Evolutionary conservation across 257 asterid species (phyloP).

Genomic region (Gentiana straminea): DNA sequence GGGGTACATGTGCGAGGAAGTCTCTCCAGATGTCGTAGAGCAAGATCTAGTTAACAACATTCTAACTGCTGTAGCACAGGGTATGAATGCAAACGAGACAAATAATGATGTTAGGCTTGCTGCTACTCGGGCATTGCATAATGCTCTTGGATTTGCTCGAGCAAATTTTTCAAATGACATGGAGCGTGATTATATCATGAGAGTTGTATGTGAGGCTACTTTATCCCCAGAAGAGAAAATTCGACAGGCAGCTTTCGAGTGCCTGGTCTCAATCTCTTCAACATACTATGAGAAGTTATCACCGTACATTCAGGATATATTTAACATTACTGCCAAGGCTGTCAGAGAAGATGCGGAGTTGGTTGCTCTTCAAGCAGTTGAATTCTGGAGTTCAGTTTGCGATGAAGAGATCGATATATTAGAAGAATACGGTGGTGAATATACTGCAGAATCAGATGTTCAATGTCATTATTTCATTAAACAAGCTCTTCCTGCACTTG

Average conservation of each 20-base stretch:
- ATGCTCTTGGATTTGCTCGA: conserved; percentile 78
- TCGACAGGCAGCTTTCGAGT: conserved; percentile 78
- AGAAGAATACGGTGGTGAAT: conserved; percentile 66
- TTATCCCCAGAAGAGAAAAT: conserved; percentile 67
- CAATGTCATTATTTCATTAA: conserved; percentile 65
- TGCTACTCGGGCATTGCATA: conserved; percentile 64
- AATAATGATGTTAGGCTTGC: conserved; percentile 66
- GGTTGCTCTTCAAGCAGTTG: conserved; percentile 81
- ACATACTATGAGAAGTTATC: conserved; percentile 67
- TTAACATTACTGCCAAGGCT: conserved; percentile 66
- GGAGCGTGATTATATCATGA: conserved; percentile 81
- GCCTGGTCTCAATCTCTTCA: conserved; percentile 70
- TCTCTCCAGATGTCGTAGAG: conserved; percentile 61
- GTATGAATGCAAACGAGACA: conserved; percentile 67
- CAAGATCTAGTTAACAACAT: conserved; percentile 82
- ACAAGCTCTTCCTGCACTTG: conserved; percentile 76
- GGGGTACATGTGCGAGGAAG: conserved; percentile 81
- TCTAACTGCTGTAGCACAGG: conserved; percentile 79
- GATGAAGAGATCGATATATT: conserved; percentile 75
- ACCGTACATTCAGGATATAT: conserved; percentile 64
- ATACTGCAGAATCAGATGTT: conserved; percentile 63
- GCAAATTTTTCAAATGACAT: conserved; percentile 73
- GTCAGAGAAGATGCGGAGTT: conserved; percentile 64
- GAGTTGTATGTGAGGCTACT: conserved; percentile 81
- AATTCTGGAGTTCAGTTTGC: conserved; percentile 74